Base-by-base conservation (phyloP, 192 early-diverging fungal genomes). In the Coemansia sp. region DNA sequence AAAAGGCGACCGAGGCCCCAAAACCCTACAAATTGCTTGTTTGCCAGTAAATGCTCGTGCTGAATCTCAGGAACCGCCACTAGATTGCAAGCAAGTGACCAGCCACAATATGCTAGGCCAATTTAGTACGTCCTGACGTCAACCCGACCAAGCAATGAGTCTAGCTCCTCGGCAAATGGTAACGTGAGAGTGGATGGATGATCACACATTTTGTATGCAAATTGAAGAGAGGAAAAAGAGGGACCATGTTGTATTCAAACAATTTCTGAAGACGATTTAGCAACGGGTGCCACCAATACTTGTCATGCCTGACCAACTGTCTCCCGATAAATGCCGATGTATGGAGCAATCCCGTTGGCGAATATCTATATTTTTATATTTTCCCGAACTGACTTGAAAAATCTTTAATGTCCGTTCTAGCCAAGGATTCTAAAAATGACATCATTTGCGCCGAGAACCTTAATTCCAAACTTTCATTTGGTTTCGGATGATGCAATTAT, bases 251-350 rank as follows among this genome's bases (percentile, higher is more conserved):
- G 40, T 52, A 52, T 52, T 52, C 11, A 21, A 10, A 24, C 50
- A 52, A 52, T 52, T 52, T 52, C 6, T 10, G 20, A 24, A 52
- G 10, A n/a, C 24, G 50, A 52, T 25, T 52, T 24, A 25, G 50
- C 50, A 52, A 52, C 17, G 9, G 12, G 50, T 25, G 50, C 50
- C 50, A 52, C 50, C 20, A 52, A 20, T 42, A 42, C 40, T 42
- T 42, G 2, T 42, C 28, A 31, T 31, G 28, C 28, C 5, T 31
- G 28, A 6, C 28, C 6, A 31, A 31, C 28, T 31, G 28, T 31
- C n/a, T 31, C 28, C 28, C 28, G 28, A 31, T 42, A 15, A 4
- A 42, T 42, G 40, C 40, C 40, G 40, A 42, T 42, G 40, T 42
- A n/a, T 42, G 40, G 40, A 15, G 40, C 40, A 42, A 31, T 42